Evolutionary conservation across 768 basidiomycete species (phyloP).

Genomic region (Chlorophyllum brunneum): DNA sequence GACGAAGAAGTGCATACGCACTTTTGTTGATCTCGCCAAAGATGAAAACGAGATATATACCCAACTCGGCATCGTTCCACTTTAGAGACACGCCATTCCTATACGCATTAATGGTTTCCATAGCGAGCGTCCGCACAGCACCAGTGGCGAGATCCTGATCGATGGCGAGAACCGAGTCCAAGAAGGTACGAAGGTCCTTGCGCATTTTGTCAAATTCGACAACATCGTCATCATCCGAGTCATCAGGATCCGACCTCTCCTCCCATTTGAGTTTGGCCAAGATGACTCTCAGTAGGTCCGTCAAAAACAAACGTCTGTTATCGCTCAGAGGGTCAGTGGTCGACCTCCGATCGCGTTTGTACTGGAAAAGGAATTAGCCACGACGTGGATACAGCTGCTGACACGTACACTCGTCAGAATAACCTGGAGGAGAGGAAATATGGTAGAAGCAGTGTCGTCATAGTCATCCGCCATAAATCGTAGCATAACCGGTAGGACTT

Average conservation of each 20-base stretch:
- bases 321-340: constrained; percentile 61
- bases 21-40: constrained; percentile 93
- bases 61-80: constrained; percentile 94
- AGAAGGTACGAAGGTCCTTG: constrained; percentile 80
- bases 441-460: constrained; percentile 83
- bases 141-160: constrained; percentile 83
- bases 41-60: constrained; percentile 88
- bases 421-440: constrained; percentile 76
- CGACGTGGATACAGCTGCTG: not conserved
- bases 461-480: constrained; percentile 88
- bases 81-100: constrained; percentile 59
- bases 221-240: constrained; percentile 85
- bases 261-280: constrained; percentile 92
- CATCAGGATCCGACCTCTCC: constrained; percentile 70
- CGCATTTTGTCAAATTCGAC: constrained; percentile 82
- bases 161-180: constrained; percentile 83
- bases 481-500: constrained; percentile 77
- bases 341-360: constrained; percentile 69
- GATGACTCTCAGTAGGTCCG: constrained; percentile 71
- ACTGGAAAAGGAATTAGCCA: constrained; percentile 40
- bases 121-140: constrained; percentile 67
- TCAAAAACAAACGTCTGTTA: constrained; percentile 70
- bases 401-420: constrained; percentile 68
- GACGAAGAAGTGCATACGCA: constrained; percentile 30
- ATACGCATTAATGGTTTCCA: constrained; percentile 72